Base-by-base conservation (phyloP, 805 yeast species). In the Schizosaccharomyces octosporus region DNA sequence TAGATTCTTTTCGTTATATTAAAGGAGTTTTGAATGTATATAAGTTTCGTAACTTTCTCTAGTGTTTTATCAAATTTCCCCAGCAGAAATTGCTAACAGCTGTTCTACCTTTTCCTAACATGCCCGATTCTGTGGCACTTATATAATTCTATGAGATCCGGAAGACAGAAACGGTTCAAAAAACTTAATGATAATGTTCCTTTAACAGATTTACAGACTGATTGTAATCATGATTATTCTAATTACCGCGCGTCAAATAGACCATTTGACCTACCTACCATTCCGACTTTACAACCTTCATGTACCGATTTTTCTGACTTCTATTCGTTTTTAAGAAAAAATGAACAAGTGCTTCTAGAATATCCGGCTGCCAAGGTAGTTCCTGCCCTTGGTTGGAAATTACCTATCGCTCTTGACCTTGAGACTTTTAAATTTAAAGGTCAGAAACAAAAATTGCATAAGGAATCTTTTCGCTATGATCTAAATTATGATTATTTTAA, bases 361-460 rank as follows among this genome's bases (percentile, higher is more conserved):
- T 80, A 76, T 68, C 96, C 96, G 0, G 88, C 93, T 66, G 71
- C 87, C 57, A 89, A 88, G 67, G 69, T 89, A 1, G 73, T 78
- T 5, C 83, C 94, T 4, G 88, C 90, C 0, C 63, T 63, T 0
- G 66, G 65, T 1, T 79, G 79, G 73, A 68, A 71, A 19, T 82
- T 76, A 5, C 64, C 63, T 58, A 70, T 72, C 58, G 65, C 68
- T 36, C 62, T 72, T 2, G 73, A 72, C 62, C 63, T 68, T 1
- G 71, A 71, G 64, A 61, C 62, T 36, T 71, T 71, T 64, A 64
- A 64, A 61, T 72, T 72, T 63, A 64, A 66, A 21, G 67, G 72
- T 29, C 62, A 74, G 36, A 67, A 68, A 42, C 75, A 72, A 63
- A 19, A 17, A 6, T 9, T 51, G n/a, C 31, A 51, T 21, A 51